phyloP scores from a whole-genome alignment of 305 asterid genomes.

The Plantago rigida region DNA sequence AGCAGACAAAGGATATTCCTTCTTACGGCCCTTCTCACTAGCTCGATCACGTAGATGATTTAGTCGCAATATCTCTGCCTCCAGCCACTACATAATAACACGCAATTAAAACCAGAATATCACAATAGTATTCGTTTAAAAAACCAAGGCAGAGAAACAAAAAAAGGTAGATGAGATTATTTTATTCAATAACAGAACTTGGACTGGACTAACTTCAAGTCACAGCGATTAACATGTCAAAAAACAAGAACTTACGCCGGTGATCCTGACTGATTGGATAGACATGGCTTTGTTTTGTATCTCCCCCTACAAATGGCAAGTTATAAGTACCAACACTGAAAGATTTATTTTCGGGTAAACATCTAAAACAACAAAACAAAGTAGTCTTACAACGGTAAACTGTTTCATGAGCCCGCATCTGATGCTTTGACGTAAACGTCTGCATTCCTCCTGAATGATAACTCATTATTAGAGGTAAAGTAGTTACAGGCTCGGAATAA shows the following conservation, averaged over 20 bases:
- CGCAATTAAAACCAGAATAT: constrained; percentile 28
- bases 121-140: constrained; percentile 2
- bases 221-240: constrained; percentile 8
- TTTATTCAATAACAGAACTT: constrained; percentile 7
- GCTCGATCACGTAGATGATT: constrained; percentile 80
- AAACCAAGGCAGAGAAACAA: not conserved
- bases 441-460: constrained; percentile 68
- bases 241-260: constrained; percentile 47
- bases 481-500: not conserved
- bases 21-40: constrained; percentile 69
- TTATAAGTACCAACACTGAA: constrained; percentile 20
- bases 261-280: constrained; percentile 55
- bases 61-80: constrained; percentile 57
- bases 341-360: constrained; percentile 16
- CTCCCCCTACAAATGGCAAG: constrained; percentile 52
- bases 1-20: constrained; percentile 75
- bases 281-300: constrained; percentile 62
- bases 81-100: constrained; percentile 47
- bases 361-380: constrained; percentile 23
- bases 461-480: constrained; percentile 15
- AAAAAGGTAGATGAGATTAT: not conserved
- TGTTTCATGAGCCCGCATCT: constrained; percentile 70
- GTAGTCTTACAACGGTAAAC: constrained; percentile 61
- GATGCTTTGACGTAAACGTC: constrained; percentile 69
- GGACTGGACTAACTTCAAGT: constrained; percentile 5